Evolutionary conservation across 306 rosid species (phyloP).

Genomic region (Nissolia schottii): DNA sequence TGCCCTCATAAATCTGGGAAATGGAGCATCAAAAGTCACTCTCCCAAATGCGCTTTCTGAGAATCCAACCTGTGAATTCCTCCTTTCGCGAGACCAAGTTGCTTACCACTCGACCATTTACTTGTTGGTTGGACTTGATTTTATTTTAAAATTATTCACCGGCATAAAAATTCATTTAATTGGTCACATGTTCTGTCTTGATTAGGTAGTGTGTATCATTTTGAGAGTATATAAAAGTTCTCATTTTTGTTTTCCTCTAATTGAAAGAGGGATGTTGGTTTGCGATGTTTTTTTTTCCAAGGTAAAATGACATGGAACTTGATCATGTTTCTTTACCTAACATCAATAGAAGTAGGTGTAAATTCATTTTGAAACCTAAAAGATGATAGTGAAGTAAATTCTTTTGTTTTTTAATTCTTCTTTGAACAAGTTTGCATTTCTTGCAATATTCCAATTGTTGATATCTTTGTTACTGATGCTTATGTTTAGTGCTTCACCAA

Average conservation of each 20-base stretch:
- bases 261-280: background rate
- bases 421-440: background rate
- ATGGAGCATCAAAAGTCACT: too few species aligned
- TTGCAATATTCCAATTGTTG: background rate
- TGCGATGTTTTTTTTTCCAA: background rate
- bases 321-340: background rate
- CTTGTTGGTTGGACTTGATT: too few species aligned
- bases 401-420: background rate
- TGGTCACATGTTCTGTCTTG: background rate
- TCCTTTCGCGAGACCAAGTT: too few species aligned
- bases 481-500: background rate
- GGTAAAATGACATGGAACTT: background rate
- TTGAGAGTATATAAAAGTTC: background rate
- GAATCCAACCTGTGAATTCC: too few species aligned
- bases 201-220: background rate
- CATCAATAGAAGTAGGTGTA: too few species aligned
- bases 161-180: background rate
- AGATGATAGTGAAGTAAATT: background rate
- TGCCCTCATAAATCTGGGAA: too few species aligned
- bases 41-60: too few species aligned
- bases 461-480: background rate
- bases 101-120: too few species aligned
- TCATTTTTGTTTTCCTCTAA: background rate
- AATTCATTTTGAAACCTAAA: too few species aligned
- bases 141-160: background rate